phyloP scores from a whole-genome alignment of 31 red algal species.

The Pterothamnion heteromorphum region DNA sequence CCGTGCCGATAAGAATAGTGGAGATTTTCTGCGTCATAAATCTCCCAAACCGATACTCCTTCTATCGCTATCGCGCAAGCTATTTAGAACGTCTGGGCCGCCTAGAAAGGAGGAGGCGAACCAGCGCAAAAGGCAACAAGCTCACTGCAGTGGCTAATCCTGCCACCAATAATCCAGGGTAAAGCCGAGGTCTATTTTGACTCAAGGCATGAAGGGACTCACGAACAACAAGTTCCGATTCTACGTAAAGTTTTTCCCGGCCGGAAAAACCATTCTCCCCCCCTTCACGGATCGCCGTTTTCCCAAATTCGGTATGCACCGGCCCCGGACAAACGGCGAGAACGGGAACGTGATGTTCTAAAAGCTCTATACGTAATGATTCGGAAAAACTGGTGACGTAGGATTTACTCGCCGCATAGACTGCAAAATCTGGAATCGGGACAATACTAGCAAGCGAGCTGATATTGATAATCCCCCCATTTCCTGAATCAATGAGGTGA shows the following conservation, averaged over 20 bases:
- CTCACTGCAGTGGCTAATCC: neutral
- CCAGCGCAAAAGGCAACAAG: neutral
- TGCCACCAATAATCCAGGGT: neutral
- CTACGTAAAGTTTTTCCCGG: neutral
- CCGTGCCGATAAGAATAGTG: no score
- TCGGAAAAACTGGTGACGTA: slow-evolving; percentile 43
- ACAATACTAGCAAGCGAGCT: slow-evolving; percentile 6
- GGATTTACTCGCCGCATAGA: slow-evolving; percentile 28
- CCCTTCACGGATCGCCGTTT: neutral
- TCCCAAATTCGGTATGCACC: slow-evolving; percentile 9
- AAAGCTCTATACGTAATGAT: slow-evolving; percentile 12
- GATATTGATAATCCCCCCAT: slow-evolving; percentile 12
- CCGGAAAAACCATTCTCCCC: neutral
- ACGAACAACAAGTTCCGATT: neutral
- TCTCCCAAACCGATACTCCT: no score
- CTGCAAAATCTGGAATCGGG: slow-evolving; percentile 30
- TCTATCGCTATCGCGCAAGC: no score
- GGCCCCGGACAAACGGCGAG: slow-evolving; percentile 2
- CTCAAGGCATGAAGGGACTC: neutral
- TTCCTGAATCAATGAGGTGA: slow-evolving; percentile 41
- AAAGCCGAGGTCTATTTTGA: neutral
- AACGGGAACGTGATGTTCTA: neutral
- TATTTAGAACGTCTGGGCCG: no score
- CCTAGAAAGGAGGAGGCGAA: no score
- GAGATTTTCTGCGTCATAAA: no score